Conservation (phyloP, 495 filamentous ascomycete species). For the Melanomma pulvis-pyrius region DNA sequence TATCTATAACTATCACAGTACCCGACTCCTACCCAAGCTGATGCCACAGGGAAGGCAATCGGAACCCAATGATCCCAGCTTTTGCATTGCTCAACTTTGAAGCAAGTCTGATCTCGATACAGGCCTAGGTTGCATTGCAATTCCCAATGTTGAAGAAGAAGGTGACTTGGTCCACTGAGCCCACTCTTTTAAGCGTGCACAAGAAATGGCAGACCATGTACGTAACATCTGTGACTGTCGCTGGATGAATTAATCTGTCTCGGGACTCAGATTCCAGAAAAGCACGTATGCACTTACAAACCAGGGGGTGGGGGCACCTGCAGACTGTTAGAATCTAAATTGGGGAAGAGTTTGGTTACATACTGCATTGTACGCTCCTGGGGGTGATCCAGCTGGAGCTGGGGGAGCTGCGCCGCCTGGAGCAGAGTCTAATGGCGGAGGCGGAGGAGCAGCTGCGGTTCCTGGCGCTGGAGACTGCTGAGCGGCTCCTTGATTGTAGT, state of each 20-base stretch:
- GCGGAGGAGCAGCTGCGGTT: conserved; percentile 40
- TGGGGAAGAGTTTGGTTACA: neutral
- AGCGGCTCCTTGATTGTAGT: conserved; percentile 58
- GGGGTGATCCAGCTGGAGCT: conserved; percentile 33
- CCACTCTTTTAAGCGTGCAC: neutral
- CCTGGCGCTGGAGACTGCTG: conserved; percentile 47
- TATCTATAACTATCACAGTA: no score
- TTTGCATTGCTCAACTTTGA: neutral
- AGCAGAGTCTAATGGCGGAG: conserved; percentile 58
- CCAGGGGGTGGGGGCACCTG: conserved; percentile 45
- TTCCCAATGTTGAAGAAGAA: neutral
- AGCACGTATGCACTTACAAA: conserved; percentile 38
- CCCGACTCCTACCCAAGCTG: neutral
- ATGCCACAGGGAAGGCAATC: neutral
- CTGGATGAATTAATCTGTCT: neutral
- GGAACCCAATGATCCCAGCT: neutral
- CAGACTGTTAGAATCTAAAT: conserved; percentile 7
- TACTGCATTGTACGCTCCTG: conserved; percentile 30
- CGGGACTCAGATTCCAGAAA: neutral
- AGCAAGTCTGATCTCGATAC: neutral
- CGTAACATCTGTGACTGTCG: neutral
- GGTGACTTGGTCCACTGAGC: neutral
- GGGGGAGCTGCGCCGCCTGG: conserved; percentile 65
- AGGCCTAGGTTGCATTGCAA: neutral
- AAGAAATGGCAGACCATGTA: neutral